phyloP scores from a whole-genome alignment of 768 basidiomycete species.

The Agrocybe pediades region DNA sequence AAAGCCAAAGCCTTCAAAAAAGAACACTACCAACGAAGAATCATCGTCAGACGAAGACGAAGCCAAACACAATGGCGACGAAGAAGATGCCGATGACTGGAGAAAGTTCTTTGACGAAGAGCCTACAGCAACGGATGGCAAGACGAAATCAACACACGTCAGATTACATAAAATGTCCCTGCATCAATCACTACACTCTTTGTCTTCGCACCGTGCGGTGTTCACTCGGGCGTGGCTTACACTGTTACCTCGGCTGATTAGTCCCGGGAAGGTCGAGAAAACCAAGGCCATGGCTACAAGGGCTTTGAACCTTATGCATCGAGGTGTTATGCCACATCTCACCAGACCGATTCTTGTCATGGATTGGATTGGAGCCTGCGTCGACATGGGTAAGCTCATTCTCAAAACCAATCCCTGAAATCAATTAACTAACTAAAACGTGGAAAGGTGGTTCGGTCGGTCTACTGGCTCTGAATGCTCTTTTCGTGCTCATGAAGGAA shows the following conservation, averaged over 20 bases:
- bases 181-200: constrained; percentile 76
- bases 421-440: neutral
- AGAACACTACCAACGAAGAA: constrained; percentile 28
- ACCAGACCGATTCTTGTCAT: constrained; percentile 79
- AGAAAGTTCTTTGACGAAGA: constrained; percentile 82
- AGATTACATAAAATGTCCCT: constrained; percentile 68
- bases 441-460: constrained; percentile 77
- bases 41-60: constrained; percentile 35
- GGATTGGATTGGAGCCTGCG: constrained; percentile 88
- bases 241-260: constrained; percentile 62
- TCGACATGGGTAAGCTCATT: constrained; percentile 67
- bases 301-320: constrained; percentile 78
- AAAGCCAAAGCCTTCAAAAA: constrained; percentile 45
- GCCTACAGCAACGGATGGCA: constrained; percentile 30
- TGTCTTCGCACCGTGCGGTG: constrained; percentile 76
- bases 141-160: constrained; percentile 39
- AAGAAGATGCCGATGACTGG: constrained; percentile 63
- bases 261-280: constrained; percentile 32
- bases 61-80: constrained; percentile 29
- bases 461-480: constrained; percentile 85
- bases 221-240: constrained; percentile 83
- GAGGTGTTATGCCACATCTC: constrained; percentile 80
- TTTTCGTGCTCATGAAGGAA: constrained; percentile 89
- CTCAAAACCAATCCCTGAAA: neutral
- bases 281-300: constrained; percentile 49